Evolutionary conservation across 1,284 basidiomycete genomes (phyloP).

Genomic region (Cryptococcus deneoformans): DNA sequence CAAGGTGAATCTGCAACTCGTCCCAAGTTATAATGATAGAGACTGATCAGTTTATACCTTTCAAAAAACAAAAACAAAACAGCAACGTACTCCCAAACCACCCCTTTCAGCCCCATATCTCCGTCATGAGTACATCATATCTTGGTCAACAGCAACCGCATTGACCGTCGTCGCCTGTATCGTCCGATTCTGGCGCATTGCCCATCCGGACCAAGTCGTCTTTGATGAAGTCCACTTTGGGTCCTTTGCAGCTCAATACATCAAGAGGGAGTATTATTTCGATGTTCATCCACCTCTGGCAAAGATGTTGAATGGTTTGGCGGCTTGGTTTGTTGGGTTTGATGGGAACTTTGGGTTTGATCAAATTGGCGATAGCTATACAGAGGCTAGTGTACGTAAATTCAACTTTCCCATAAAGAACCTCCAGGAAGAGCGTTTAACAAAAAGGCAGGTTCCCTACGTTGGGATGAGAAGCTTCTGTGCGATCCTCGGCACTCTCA

Average conservation of each 20-base stretch:
- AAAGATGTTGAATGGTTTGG: slow-evolving; percentile 85
- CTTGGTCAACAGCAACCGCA: slow-evolving; percentile 25
- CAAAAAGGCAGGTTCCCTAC: slow-evolving; percentile 70
- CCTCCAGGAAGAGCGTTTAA: not conserved
- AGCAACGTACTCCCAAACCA: slow-evolving; percentile 20
- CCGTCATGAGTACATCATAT: slow-evolving; percentile 30
- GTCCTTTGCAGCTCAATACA: slow-evolving; percentile 83
- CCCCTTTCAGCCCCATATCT: slow-evolving; percentile 10
- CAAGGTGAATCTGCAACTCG: slow-evolving; percentile 18
- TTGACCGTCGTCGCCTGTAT: slow-evolving; percentile 76
- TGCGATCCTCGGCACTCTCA: slow-evolving; percentile 84
- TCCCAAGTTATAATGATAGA: too few relatives aligned
- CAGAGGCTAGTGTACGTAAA: slow-evolving; percentile 22
- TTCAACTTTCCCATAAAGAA: not conserved
- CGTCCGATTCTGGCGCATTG: slow-evolving; percentile 89
- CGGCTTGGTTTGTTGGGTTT: slow-evolving; percentile 95
- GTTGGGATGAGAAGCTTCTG: slow-evolving; percentile 89
- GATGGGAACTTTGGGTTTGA: slow-evolving; percentile 93
- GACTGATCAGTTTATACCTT: too few relatives aligned
- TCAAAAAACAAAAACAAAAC: not conserved
- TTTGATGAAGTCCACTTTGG: slow-evolving; percentile 98
- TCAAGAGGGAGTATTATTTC: slow-evolving; percentile 93
- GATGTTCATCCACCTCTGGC: slow-evolving; percentile 98
- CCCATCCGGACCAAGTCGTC: slow-evolving; percentile 89
- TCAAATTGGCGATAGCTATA: slow-evolving; percentile 90